A percentile compares a stretch with the other conserved stretches of the same genome.
These are phyloP conservation scores for Yamadazyma trypodendri DNA, from an alignment of 1,139 yeast species.

Conservation along the genomic window DNA sequence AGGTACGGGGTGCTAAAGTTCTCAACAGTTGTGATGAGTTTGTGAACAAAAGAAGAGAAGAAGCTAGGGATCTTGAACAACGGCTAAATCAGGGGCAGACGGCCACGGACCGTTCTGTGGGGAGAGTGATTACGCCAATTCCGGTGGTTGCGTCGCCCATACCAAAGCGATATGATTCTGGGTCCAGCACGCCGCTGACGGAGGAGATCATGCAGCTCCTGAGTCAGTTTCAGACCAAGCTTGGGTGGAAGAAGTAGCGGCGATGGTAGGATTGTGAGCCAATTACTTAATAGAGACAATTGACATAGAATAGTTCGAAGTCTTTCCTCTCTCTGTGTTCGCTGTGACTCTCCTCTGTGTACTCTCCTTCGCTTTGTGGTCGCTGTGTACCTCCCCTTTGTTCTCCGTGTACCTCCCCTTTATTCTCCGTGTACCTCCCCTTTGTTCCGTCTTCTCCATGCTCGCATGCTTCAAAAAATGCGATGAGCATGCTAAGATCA, in stretches of 20 bases:
- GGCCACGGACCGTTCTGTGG: too few relatives aligned
- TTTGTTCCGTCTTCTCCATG: background rate
- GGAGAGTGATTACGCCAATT: conserved; percentile 15
- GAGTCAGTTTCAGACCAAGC: conserved; percentile 13
- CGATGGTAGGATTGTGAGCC: too few relatives aligned
- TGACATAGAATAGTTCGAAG: too few relatives aligned
- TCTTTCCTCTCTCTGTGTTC: too few relatives aligned
- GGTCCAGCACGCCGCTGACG: conserved; percentile 11
- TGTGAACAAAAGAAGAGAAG: conserved; percentile 51
- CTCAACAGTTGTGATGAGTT: conserved; percentile 53
- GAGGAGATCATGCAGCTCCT: conserved; percentile 13
- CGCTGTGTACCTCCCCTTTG: too few relatives aligned
- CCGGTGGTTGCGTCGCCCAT: conserved; percentile 16
- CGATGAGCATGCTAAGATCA: conserved; percentile 14
- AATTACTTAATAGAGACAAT: too few relatives aligned
- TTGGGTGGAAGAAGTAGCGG: conserved; percentile 3
- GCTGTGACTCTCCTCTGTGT: too few relatives aligned
- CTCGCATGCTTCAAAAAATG: conserved; percentile 1
- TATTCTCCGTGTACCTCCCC: background rate
- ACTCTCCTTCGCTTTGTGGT: too few relatives aligned
- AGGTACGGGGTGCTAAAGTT: conserved; percentile 47
- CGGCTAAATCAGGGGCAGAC: conserved; percentile 2
- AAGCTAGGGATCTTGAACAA: conserved; percentile 51
- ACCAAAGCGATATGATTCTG: conserved; percentile 4
- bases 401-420: too few relatives aligned